A percentile compares a stretch with the other conserved stretches of the same genome.
phyloP scores from a whole-genome alignment of 352 stramenopile genomes.

The Globisporangium alternatum region DNA sequence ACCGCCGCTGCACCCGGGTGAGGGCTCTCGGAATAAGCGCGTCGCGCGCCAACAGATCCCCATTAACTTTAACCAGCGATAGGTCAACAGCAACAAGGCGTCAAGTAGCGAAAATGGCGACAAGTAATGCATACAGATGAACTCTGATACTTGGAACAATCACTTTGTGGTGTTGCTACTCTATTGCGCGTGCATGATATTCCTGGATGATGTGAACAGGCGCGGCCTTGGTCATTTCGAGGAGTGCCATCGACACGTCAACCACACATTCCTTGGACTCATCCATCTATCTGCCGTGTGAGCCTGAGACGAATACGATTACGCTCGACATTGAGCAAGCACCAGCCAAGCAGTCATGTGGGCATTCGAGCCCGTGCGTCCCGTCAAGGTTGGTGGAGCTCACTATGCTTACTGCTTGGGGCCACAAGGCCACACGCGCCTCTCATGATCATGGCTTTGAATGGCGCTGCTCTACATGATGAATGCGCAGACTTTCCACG shows the following conservation, averaged over 20 bases:
- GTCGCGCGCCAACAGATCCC: slow-evolving; percentile 60
- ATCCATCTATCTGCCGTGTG: background rate
- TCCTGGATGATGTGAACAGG: slow-evolving; percentile 1
- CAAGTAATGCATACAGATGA: background rate
- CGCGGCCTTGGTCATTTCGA: background rate
- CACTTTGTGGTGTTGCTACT: too few species aligned
- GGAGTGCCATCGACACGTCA: background rate
- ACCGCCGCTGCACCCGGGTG: slow-evolving; percentile 38
- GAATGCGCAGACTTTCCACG: slow-evolving; percentile 31
- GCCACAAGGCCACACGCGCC: background rate
- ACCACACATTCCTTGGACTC: background rate
- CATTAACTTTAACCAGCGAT: slow-evolving; percentile 50
- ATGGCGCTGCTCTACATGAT: too few species aligned
- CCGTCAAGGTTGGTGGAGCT: background rate
- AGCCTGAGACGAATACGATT: background rate
- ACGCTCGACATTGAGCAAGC: background rate
- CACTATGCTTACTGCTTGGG: background rate
- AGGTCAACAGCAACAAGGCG: background rate
- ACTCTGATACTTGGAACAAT: background rate
- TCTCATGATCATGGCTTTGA: background rate
- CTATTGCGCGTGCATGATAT: background rate
- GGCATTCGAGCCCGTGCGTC: slow-evolving; percentile 13
- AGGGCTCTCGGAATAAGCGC: slow-evolving; percentile 78
- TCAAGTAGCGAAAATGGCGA: background rate
- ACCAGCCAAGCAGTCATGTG: slow-evolving; percentile 9